Evolutionary conservation across 73 alveolate species (phyloP).

Genomic region (Paramecium octaurelia): DNA sequence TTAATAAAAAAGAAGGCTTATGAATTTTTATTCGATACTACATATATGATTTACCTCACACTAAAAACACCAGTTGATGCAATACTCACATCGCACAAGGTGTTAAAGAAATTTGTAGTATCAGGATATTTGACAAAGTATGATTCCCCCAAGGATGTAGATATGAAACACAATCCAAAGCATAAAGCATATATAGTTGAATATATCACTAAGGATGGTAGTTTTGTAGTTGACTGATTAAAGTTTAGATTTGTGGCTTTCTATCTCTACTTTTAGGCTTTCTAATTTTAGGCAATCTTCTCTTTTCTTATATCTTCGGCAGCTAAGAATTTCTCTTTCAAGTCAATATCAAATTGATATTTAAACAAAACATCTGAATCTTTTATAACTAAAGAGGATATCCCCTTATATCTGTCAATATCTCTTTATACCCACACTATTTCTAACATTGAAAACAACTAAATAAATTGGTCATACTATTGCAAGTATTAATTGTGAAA

Average conservation of each 20-base stretch:
- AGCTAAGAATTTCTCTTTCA: constrained; percentile 4
- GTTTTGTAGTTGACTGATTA: background rate
- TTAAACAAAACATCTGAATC: constrained; percentile 41
- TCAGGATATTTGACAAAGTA: constrained; percentile 30
- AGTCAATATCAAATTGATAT: constrained; percentile 14
- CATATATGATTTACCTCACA: background rate
- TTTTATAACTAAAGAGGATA: background rate
- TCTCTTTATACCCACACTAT: constrained; percentile 24
- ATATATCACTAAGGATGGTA: background rate
- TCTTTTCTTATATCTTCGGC: constrained; percentile 36
- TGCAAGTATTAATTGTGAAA: background rate
- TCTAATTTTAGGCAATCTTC: background rate
- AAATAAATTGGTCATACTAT: background rate
- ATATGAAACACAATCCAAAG: background rate
- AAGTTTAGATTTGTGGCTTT: background rate
- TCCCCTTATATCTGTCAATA: constrained; percentile 20
- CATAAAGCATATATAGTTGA: background rate
- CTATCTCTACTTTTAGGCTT: background rate
- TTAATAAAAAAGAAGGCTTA: background rate
- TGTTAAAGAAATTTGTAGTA: constrained; percentile 3
- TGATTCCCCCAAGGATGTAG: background rate
- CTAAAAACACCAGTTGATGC: constrained; percentile 42
- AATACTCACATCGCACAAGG: background rate
- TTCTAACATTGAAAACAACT: background rate
- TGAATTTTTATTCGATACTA: background rate